Evolutionary conservation across 441 rosid genomes (phyloP).

Genomic region (Pelargonium cotyledonis): DNA sequence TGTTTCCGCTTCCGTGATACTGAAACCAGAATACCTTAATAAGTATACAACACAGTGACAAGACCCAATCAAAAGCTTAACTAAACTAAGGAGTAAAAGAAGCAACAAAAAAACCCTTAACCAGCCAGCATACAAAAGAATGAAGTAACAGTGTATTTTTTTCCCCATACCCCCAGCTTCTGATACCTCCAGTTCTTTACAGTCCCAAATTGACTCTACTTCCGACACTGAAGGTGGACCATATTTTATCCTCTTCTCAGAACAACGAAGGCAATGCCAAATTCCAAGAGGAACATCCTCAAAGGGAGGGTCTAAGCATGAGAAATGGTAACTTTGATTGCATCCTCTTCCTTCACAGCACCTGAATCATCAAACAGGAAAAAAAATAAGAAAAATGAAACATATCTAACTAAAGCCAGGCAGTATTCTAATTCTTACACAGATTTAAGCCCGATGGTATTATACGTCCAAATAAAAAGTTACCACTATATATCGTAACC

Average conservation of each 20-base stretch:
- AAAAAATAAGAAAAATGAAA: not conserved
- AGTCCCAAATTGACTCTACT: conserved; percentile 44
- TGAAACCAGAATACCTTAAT: conserved; percentile 19
- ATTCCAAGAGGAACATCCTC: conserved; percentile 35
- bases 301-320: conserved; percentile 43
- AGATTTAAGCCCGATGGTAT: not conserved
- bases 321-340: conserved; percentile 41
- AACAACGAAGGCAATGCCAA: conserved; percentile 44
- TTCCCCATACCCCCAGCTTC: conserved; percentile 33
- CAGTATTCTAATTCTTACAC: not conserved
- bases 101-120: not conserved
- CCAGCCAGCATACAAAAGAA: not conserved
- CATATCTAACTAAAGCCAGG: not conserved
- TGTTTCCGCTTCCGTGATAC: conserved; percentile 31
- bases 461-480: not conserved
- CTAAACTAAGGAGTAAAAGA: conserved; percentile 9
- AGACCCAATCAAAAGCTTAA: not conserved
- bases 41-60: not conserved
- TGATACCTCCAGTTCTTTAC: conserved; percentile 28
- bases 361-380: conserved; percentile 28
- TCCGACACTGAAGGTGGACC: conserved; percentile 41
- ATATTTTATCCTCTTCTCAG: conserved; percentile 33
- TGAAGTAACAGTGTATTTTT: conserved; percentile 3
- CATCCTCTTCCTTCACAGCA: conserved; percentile 54
- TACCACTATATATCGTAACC: not conserved